These are phyloP conservation scores for Trametes sanguinea DNA, from an alignment of 768 basidiomycete species.

Conservation along the genomic window DNA sequence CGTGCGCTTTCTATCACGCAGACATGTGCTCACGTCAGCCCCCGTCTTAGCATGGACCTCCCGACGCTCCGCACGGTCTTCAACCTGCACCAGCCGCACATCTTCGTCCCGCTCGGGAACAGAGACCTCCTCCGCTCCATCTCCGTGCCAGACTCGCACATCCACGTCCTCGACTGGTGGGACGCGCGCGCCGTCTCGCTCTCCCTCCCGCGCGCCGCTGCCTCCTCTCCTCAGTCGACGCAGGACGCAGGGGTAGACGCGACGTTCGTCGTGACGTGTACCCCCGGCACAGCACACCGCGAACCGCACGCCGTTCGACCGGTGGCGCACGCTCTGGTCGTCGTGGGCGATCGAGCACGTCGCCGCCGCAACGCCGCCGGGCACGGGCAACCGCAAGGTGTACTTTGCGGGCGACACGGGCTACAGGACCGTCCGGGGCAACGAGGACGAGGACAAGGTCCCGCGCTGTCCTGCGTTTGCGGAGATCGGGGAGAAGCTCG, in stretches of 20 bases:
- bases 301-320: constrained; percentile 50
- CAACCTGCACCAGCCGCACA: constrained; percentile 34
- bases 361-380: constrained; percentile 40
- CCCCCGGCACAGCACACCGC: constrained; percentile 67
- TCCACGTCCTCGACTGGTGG: constrained; percentile 57
- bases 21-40: neutral
- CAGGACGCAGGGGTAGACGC: constrained; percentile 11
- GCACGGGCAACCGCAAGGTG: constrained; percentile 40
- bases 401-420: constrained; percentile 77
- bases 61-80: constrained; percentile 36
- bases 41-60: constrained; percentile 34
- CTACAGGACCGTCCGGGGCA: constrained; percentile 49
- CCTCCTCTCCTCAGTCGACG: neutral
- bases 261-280: constrained; percentile 54
- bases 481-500: constrained; percentile 64
- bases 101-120: constrained; percentile 52
- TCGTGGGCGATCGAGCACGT: constrained; percentile 63
- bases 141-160: constrained; percentile 34
- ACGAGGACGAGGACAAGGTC: constrained; percentile 49
- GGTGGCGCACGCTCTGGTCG: constrained; percentile 62
- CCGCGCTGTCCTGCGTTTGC: constrained; percentile 73
- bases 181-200: constrained; percentile 33
- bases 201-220: constrained; percentile 28
- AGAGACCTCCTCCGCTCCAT: constrained; percentile 35
- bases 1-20: neutral